Conservation (phyloP, 768 basidiomycete genomes). For the Kwoniella heveanensis region DNA sequence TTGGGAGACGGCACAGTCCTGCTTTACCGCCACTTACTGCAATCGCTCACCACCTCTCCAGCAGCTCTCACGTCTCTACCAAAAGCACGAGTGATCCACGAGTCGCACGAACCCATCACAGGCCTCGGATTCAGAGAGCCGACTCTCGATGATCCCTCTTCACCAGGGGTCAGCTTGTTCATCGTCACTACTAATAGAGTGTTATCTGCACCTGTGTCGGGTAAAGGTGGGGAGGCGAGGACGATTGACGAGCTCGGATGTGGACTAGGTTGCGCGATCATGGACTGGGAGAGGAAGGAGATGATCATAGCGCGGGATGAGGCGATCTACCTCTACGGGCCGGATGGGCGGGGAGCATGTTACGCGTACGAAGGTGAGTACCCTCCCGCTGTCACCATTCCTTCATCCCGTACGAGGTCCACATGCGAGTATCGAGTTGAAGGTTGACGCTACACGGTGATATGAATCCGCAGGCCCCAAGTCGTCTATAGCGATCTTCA, state of each 20-base stretch:
- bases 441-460: no score
- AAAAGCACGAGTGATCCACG: slow-evolving; percentile 80
- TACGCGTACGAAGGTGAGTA: slow-evolving; percentile 87
- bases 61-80: slow-evolving; percentile 73
- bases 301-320: slow-evolving; percentile 88
- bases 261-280: slow-evolving; percentile 77
- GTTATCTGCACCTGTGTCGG: slow-evolving; percentile 69
- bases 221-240: slow-evolving; percentile 65
- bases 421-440: no score
- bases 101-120: slow-evolving; percentile 82
- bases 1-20: slow-evolving; percentile 94
- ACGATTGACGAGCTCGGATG: slow-evolving; percentile 85
- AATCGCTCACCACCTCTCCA: slow-evolving; percentile 72
- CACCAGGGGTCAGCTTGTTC: slow-evolving; percentile 63
- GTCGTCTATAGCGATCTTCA: slow-evolving; percentile 71
- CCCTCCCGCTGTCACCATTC: no score
- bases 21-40: slow-evolving; percentile 85
- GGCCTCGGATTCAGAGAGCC: slow-evolving; percentile 82
- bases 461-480: slow-evolving; percentile 66
- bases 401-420: no score
- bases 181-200: slow-evolving; percentile 86
- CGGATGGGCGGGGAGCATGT: slow-evolving; percentile 77
- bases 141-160: slow-evolving; percentile 35
- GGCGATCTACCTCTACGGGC: slow-evolving; percentile 81
- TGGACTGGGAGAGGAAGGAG: slow-evolving; percentile 68